Evolutionary conservation across 371 early-diverging fungal species (phyloP).

Genomic region (Nematocida homosporus): DNA sequence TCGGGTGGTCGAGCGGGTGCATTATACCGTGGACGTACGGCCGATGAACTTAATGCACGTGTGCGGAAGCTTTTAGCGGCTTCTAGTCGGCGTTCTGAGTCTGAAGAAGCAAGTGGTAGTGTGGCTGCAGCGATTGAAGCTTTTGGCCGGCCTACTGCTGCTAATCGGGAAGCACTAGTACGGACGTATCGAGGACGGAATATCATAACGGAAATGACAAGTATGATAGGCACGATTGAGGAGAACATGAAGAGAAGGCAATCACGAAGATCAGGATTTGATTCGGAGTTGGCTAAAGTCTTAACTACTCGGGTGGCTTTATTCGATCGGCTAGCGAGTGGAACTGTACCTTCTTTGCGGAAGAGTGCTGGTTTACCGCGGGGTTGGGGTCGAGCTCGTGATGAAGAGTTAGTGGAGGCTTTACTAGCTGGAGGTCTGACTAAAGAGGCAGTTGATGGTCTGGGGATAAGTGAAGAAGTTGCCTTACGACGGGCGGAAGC

Average conservation of each 20-base stretch:
- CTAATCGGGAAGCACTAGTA: conserved; percentile 59
- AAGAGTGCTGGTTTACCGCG: conserved; percentile 59
- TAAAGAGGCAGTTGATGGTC: conserved; percentile 46
- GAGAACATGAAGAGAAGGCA: conserved; percentile 55
- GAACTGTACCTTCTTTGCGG: conserved; percentile 41
- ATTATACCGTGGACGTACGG: conserved; percentile 54
- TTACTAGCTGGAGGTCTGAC: conserved; percentile 59
- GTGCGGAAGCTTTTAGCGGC: conserved; percentile 65
- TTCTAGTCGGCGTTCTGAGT: conserved; percentile 62
- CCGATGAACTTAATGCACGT: conserved; percentile 67
- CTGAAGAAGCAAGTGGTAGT: conserved; percentile 58
- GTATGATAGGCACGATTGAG: conserved; percentile 62
- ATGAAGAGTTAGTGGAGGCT: conserved; percentile 52
- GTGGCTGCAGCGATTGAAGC: conserved; percentile 62
- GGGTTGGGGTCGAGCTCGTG: conserved; percentile 63
- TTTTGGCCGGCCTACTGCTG: conserved; percentile 63
- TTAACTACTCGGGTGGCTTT: conserved; percentile 63
- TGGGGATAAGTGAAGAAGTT: conserved; percentile 60
- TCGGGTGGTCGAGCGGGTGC: conserved; percentile 44
- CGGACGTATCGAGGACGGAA: conserved; percentile 57
- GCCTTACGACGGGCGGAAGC: conserved; percentile 62
- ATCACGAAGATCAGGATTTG: conserved; percentile 55
- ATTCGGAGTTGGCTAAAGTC: conserved; percentile 53
- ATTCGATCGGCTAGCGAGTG: conserved; percentile 53
- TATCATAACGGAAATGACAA: conserved; percentile 55